Conservation (phyloP, 2,329 filamentous ascomycete species). For the Setomelanomma holmii region DNA sequence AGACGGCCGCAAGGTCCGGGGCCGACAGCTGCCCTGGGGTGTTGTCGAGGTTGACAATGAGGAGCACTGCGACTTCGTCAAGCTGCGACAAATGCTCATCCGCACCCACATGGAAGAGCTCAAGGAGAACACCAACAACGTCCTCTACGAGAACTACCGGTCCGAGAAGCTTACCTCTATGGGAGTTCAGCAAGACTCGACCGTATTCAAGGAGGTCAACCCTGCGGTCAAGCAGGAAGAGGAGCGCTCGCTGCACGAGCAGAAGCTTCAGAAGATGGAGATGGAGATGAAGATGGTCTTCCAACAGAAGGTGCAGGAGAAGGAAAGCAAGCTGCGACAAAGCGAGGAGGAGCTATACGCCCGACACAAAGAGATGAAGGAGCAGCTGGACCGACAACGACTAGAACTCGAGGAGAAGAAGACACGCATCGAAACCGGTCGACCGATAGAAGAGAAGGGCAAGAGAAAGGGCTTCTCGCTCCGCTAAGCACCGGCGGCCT, state of each 20-base stretch:
- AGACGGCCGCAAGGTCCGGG: constrained; percentile 94
- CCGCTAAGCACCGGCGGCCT: constrained; percentile 65
- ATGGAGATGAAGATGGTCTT: constrained; percentile 99
- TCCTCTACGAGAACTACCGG: constrained; percentile 98
- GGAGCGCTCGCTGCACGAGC: constrained; percentile 96
- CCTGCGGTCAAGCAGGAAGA: constrained; percentile 99
- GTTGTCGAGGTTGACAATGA: constrained; percentile 99
- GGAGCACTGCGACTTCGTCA: constrained; percentile 99
- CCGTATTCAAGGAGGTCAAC: constrained; percentile 99
- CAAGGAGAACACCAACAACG: constrained; percentile 99
- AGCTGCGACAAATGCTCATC: constrained; percentile 99
- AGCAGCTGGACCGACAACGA: constrained; percentile 95
- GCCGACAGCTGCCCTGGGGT: constrained; percentile 97
- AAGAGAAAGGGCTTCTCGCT: constrained; percentile 99
- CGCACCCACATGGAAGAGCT: constrained; percentile 99
- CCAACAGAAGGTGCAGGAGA: constrained; percentile 99
- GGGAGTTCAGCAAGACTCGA: constrained; percentile 98
- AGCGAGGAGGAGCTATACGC: constrained; percentile 99
- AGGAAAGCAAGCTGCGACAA: constrained; percentile 99
- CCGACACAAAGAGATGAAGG: constrained; percentile 99
- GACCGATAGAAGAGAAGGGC: constrained; percentile 95
- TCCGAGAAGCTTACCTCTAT: constrained; percentile 98
- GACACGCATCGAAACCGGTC: constrained; percentile 88
- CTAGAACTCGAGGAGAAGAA: constrained; percentile 99
- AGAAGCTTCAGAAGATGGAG: constrained; percentile 99